A percentile compares a stretch with the other conserved stretches of the same genome.
Evolutionary conservation across 495 filamentous ascomycete genomes (phyloP).

Genomic region (Penicillium riverlandense): DNA sequence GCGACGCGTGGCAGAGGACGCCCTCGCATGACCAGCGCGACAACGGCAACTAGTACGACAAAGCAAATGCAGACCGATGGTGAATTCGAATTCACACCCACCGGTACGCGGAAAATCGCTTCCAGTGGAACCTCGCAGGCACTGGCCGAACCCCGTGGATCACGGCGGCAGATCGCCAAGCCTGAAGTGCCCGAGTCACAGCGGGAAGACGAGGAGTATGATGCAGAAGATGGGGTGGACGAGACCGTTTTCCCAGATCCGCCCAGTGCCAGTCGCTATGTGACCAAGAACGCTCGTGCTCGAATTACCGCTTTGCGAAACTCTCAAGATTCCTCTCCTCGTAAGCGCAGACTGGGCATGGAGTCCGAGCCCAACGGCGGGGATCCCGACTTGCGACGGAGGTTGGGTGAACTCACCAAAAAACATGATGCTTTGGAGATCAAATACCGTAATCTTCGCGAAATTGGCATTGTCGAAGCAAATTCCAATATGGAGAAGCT

Average conservation of each 20-base stretch:
- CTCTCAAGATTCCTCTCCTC: conserved; percentile 17
- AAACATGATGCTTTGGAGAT: conserved; percentile 67
- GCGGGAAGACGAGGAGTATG: conserved; percentile 17
- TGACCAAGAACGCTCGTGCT: conserved; percentile 21
- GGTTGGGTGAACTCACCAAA: conserved; percentile 72
- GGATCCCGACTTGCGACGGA: conserved; percentile 66
- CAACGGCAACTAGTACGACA: too few species aligned
- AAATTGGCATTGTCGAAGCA: conserved; percentile 68
- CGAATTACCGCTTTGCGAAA: conserved; percentile 14
- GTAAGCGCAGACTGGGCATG: conserved; percentile 41
- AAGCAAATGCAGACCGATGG: conserved; percentile 33
- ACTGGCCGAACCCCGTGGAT: conserved; percentile 14
- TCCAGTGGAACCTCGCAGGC: conserved; percentile 9
- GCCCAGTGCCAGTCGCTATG: conserved; percentile 14
- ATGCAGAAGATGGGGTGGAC: conserved; percentile 33
- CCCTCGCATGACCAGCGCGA: conserved; percentile 14
- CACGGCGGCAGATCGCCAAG: conserved; percentile 10
- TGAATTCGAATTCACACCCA: conserved; percentile 46
- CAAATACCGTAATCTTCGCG: conserved; percentile 69
- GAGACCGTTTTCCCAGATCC: conserved; percentile 32
- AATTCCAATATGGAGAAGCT: conserved; percentile 77
- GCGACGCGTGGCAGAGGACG: conserved; percentile 25
- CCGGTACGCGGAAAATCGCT: conserved; percentile 20
- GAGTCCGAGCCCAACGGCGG: conserved; percentile 47
- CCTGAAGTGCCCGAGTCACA: conserved; percentile 12